Evolutionary conservation across 495 filamentous ascomycete species (phyloP).

Genomic region (Podospora appendiculata): DNA sequence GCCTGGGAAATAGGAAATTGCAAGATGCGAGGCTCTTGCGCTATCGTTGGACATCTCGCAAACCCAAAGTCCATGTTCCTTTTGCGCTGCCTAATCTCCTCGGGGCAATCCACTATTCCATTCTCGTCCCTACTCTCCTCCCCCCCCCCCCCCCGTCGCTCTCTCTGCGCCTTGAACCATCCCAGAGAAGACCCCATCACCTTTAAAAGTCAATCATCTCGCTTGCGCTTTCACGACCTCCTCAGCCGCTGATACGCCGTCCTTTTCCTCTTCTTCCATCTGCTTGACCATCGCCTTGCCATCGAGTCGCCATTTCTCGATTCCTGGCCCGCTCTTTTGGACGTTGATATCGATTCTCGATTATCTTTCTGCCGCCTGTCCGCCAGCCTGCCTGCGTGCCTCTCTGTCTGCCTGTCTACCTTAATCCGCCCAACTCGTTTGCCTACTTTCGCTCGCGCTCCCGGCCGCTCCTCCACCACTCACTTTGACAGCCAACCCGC

Average conservation of each 20-base stretch:
- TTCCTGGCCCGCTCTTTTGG: slow-evolving; percentile 15
- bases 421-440: background rate
- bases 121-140: slow-evolving; percentile 12
- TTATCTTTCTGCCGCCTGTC: slow-evolving; percentile 9
- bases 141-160: slow-evolving; percentile 17
- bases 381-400: background rate
- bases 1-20: too few species aligned
- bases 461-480: slow-evolving; percentile 18
- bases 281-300: slow-evolving; percentile 18
- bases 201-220: slow-evolving; percentile 39
- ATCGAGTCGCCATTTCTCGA: slow-evolving; percentile 14
- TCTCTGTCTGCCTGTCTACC: too few species aligned
- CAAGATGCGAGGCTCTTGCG: too few species aligned
- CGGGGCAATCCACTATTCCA: slow-evolving; percentile 23
- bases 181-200: slow-evolving; percentile 32
- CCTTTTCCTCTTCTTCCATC: slow-evolving; percentile 16
- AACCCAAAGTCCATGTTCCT: slow-evolving; percentile 9
- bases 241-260: slow-evolving; percentile 27
- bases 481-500: background rate
- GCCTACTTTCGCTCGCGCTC: slow-evolving; percentile 16
- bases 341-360: slow-evolving; percentile 14
- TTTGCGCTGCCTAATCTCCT: slow-evolving; percentile 29
- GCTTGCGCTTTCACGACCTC: slow-evolving; percentile 38
- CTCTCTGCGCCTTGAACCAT: slow-evolving; percentile 24
- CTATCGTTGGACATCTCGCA: slow-evolving; percentile 2